Evolutionary conservation across 1,284 basidiomycete genomes (phyloP).

Genomic region (Leccinum huronense): DNA sequence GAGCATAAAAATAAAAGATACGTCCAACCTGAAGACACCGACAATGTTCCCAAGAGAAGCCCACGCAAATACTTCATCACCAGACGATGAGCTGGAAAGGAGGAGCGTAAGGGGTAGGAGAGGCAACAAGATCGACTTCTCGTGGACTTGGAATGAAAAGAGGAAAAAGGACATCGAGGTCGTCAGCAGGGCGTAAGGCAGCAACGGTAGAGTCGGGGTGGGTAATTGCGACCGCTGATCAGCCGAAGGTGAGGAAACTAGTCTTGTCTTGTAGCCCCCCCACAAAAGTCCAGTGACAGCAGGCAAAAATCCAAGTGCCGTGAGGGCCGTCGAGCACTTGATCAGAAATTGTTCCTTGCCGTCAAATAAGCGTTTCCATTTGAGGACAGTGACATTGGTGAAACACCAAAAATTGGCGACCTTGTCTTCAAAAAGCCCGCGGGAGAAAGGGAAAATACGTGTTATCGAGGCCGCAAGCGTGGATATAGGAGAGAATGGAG

Average conservation of each 20-base stretch:
- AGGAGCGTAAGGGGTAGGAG: conserved; percentile 82
- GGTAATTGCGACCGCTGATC: conserved; percentile 19
- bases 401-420: conserved; percentile 97
- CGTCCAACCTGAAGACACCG: conserved; percentile 79
- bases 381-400: conserved; percentile 75
- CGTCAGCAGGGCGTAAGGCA: conserved; percentile 70
- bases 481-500: conserved; percentile 35
- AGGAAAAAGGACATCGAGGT: conserved; percentile 88
- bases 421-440: conserved; percentile 94
- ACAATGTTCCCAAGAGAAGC: conserved; percentile 81
- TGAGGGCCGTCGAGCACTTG: conserved; percentile 56
- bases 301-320: conserved; percentile 66
- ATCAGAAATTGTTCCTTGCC: conserved; percentile 44
- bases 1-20: neutral
- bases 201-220: conserved; percentile 57
- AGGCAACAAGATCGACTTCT: conserved; percentile 90
- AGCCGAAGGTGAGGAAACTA: conserved; percentile 12
- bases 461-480: conserved; percentile 62
- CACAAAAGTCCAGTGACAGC: conserved; percentile 54
- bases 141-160: conserved; percentile 95
- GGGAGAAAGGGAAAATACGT: conserved; percentile 87
- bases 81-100: conserved; percentile 60
- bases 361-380: conserved; percentile 66
- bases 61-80: conserved; percentile 73
- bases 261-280: conserved; percentile 44